These are phyloP conservation scores for Xylaria bambusicola DNA, from an alignment of 495 filamentous ascomycete genomes.

Conservation along the genomic window DNA sequence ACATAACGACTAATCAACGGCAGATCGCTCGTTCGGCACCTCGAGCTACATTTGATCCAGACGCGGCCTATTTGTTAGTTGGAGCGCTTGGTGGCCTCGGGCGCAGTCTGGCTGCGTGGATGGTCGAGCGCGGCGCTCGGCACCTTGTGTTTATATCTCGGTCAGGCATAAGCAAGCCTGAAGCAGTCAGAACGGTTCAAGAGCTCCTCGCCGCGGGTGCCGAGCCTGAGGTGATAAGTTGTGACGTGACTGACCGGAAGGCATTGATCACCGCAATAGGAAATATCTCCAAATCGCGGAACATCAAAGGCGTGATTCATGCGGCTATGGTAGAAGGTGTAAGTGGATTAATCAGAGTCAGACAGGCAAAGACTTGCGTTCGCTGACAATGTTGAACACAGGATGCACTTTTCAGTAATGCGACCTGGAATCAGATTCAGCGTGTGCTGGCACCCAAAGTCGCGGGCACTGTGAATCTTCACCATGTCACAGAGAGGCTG, in stretches of 20 bases:
- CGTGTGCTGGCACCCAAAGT: constrained; percentile 51
- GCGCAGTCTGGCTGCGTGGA: constrained; percentile 51
- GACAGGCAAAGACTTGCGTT: neutral
- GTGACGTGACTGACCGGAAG: constrained; percentile 24
- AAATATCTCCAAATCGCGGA: neutral
- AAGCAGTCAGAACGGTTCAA: constrained; percentile 27
- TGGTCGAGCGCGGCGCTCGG: constrained; percentile 54
- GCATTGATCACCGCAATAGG: neutral
- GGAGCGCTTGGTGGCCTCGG: constrained; percentile 63
- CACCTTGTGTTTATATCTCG: constrained; percentile 56
- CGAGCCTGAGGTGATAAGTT: constrained; percentile 26
- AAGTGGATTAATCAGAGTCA: neutral
- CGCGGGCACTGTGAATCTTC: constrained; percentile 51
- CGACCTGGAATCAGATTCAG: constrained; percentile 43
- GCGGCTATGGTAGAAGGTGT: constrained; percentile 1
- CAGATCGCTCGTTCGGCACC: neutral
- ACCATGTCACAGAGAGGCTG: constrained; percentile 30
- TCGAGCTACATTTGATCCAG: constrained; percentile 22
- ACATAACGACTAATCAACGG: neutral
- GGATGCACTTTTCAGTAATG: constrained; percentile 18
- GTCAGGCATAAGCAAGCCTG: constrained; percentile 33
- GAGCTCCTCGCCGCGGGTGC: constrained; percentile 32
- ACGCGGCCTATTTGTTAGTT: constrained; percentile 52
- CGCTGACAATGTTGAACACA: neutral
- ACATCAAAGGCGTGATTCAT: neutral